Evolutionary conservation across 2,329 filamentous ascomycete species (phyloP), one percentile per base, ranked within the genome.

Genomic region (Colletotrichum tabaci): DNA sequence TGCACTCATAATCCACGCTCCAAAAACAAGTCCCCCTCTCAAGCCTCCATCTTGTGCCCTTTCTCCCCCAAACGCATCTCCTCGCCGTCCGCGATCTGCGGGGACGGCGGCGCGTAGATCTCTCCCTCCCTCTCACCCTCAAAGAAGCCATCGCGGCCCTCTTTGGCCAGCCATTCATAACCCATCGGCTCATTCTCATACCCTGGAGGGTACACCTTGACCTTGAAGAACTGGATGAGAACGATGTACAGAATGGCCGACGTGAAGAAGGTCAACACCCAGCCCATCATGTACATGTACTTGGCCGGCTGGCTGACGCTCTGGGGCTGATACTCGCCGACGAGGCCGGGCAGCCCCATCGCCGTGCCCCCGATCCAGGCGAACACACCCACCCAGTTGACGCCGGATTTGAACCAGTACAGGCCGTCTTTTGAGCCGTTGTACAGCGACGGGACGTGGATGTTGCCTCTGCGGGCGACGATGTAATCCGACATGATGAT

Each of bases 401-500:
- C 75, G 1, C 81, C 81, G 2, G 74, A 73, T 38, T 72, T 77
- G 74, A 80, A 82, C 72, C 77, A 80, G 71, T 82, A 82, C 1
- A 78, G 74, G 2, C 77, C 77, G 1, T 60, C 52, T 10, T 75
- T 75, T 21, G 74, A 76, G 13, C 77, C 76, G 30, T 76, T 73
- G 71, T 79, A 82, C 50, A 80, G 73, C 4, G 79, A 79, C 0
- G 77, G 76, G 2, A 82, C 73, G 52, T 80, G 74, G 6, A 82
- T 63, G 63, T 81, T 81, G 15, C 81, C 80, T 12, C 69, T 77
- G 35, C 79, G 76, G 0, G 79, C 76, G 53, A 80, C 46, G 56
- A 76, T 76, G 70, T 82, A 83, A 70, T 83, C 82, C 26, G 79
- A 75, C 8, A 82, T 75, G 71, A 82, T 81, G 15, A 80, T 71